phyloP scores from a whole-genome alignment of 805 yeast species.

The Barnettozyma salicaria region DNA sequence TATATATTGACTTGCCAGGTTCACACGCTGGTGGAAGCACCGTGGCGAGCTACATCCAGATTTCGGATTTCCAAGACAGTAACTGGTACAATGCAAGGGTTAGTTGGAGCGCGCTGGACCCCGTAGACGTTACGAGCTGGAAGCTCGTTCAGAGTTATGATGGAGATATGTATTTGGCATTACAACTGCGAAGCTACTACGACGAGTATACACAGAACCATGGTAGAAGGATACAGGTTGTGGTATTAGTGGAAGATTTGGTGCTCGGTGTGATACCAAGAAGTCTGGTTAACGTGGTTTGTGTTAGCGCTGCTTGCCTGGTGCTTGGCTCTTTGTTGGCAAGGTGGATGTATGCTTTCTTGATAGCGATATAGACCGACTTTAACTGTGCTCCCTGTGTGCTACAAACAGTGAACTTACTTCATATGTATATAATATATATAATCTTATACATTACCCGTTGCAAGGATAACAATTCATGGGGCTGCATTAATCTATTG shows the following conservation, averaged over 20 bases:
- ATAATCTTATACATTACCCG: not conserved
- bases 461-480: not conserved
- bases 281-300: conserved; percentile 4
- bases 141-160: conserved; percentile 9
- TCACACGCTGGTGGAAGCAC: too few species aligned
- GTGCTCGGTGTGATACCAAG: conserved; percentile 5
- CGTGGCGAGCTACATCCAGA: too few species aligned
- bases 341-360: not conserved
- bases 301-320: not conserved
- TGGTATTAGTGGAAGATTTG: conserved; percentile 9
- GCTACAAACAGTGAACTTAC: not conserved
- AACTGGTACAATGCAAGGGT: conserved; percentile 15
- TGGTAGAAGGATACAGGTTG: conserved; percentile 5
- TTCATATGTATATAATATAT: not conserved
- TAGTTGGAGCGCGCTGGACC: conserved; percentile 25
- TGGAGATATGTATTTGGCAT: conserved; percentile 1
- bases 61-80: not conserved
- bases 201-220: conserved; percentile 13
- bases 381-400: not conserved
- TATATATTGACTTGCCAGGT: too few species aligned
- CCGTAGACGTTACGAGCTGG: conserved; percentile 14
- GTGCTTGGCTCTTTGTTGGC: conserved; percentile 2
- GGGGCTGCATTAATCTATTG: not conserved
- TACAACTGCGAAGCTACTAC: conserved; percentile 8
- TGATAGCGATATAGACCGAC: not conserved